A percentile compares a stretch with the other conserved stretches of the same genome.
phyloP scores from a whole-genome alignment of 2,329 filamentous ascomycete species.

The Pyrenochaeta sp. region DNA sequence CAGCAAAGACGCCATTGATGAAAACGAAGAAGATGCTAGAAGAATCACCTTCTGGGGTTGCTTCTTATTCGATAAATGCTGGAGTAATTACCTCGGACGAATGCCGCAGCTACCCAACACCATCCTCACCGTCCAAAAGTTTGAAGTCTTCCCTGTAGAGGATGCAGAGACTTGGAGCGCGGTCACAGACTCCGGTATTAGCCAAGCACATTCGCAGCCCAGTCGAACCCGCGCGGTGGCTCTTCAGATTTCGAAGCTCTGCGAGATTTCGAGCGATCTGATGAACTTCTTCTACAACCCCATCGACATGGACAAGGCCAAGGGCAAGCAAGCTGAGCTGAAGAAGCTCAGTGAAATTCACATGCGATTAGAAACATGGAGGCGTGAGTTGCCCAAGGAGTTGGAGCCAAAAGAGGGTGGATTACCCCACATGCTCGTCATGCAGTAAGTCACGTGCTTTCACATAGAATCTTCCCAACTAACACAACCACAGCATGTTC shows the following conservation, averaged over 20 bases:
- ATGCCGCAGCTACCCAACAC: constrained; percentile 83
- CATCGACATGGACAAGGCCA: constrained; percentile 63
- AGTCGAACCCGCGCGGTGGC: constrained; percentile 76
- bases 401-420: constrained; percentile 90
- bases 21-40: constrained; percentile 86
- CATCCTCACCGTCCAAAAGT: constrained; percentile 84
- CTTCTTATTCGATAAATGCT: constrained; percentile 98
- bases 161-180: constrained; percentile 87
- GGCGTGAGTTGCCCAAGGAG: constrained; percentile 80
- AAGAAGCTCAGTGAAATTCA: constrained; percentile 94
- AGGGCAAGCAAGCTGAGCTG: constrained; percentile 81
- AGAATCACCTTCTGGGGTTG: constrained; percentile 97
- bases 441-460: constrained; percentile 75
- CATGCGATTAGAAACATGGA: constrained; percentile 88
- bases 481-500: constrained; percentile 76
- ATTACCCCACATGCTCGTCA: constrained; percentile 79
- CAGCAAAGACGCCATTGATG: constrained; percentile 65
- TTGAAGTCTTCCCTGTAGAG: constrained; percentile 88
- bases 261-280: constrained; percentile 92
- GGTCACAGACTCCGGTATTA: constrained; percentile 83
- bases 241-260: constrained; percentile 81
- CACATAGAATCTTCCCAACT: constrained; percentile 18
- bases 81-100: constrained; percentile 95
- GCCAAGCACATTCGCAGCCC: constrained; percentile 76
- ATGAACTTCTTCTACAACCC: constrained; percentile 92